Evolutionary conservation across 2,329 filamentous ascomycete genomes (phyloP).

Genomic region (Pseudogymnoascus sp.): DNA sequence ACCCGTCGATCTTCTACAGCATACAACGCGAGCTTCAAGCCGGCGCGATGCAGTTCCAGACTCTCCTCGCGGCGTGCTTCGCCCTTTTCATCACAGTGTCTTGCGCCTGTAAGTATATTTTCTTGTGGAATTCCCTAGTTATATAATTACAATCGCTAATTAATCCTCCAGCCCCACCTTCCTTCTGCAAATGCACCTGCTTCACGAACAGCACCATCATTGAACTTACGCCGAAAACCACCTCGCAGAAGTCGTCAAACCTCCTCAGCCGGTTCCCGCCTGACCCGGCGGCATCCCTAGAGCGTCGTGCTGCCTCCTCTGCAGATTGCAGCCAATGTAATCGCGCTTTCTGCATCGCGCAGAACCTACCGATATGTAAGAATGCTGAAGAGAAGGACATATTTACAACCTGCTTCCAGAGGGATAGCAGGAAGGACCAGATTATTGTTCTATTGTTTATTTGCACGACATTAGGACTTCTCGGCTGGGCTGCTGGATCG

Average conservation of each 20-base stretch:
- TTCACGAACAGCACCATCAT: conserved; percentile 64
- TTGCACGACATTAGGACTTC: conserved; percentile 48
- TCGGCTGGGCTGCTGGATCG: conserved; percentile 53
- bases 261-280: conserved; percentile 12
- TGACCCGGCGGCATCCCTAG: not conserved
- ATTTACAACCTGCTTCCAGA: conserved; percentile 57
- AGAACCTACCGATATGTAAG: conserved; percentile 56
- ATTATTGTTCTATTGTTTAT: conserved; percentile 61
- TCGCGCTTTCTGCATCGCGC: conserved; percentile 54
- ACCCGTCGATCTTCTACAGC: not conserved
- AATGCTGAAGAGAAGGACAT: conserved; percentile 55
- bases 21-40: not conserved
- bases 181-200: conserved; percentile 65
- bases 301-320: not conserved
- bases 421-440: conserved; percentile 59
- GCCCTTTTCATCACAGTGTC: conserved; percentile 22
- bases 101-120: conserved; percentile 23
- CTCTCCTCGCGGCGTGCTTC: conserved; percentile 20
- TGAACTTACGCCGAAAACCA: conserved; percentile 37
- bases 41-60: not conserved
- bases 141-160: conserved; percentile 19
- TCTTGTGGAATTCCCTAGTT: not conserved
- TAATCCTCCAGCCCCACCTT: conserved; percentile 45
- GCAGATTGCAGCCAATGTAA: conserved; percentile 51
- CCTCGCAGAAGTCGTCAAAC: conserved; percentile 16